phyloP scores from a whole-genome alignment of 495 filamentous ascomycete species.

The Aspergillus sparsus region DNA sequence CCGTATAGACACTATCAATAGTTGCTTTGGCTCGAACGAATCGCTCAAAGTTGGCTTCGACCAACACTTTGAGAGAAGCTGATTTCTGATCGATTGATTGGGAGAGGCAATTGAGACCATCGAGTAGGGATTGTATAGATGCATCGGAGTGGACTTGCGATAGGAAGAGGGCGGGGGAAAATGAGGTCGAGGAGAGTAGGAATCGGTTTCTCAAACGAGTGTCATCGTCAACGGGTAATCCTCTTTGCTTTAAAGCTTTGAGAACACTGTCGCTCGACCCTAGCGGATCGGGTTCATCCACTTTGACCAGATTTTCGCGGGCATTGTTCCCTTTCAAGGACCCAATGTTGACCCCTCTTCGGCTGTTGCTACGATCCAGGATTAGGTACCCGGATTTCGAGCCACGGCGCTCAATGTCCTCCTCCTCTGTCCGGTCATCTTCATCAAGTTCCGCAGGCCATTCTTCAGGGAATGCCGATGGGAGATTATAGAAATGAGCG shows the following conservation, averaged over 20 bases:
- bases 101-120: slow-evolving; percentile 79
- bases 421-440: slow-evolving; percentile 68
- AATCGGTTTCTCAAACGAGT: slow-evolving; percentile 81
- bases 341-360: slow-evolving; percentile 64
- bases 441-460: slow-evolving; percentile 85
- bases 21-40: slow-evolving; percentile 96
- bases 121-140: slow-evolving; percentile 74
- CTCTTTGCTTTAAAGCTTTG: slow-evolving; percentile 68
- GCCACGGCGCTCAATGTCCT: slow-evolving; percentile 49
- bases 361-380: slow-evolving; percentile 70
- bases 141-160: slow-evolving; percentile 85
- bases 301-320: slow-evolving; percentile 74
- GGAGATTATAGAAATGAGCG: slow-evolving; percentile 85
- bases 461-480: slow-evolving; percentile 73
- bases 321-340: slow-evolving; percentile 66
- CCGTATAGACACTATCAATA: slow-evolving; percentile 96
- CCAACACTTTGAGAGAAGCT: slow-evolving; percentile 88
- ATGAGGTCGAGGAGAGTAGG: slow-evolving; percentile 90
- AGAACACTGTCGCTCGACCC: slow-evolving; percentile 84
- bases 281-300: slow-evolving; percentile 89
- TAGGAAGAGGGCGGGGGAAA: slow-evolving; percentile 87
- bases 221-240: slow-evolving; percentile 85
- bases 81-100: slow-evolving; percentile 96
- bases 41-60: slow-evolving; percentile 96
- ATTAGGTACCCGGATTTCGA: slow-evolving; percentile 79